Base-by-base conservation (phyloP, 441 rosid genomes). In the Jatropha multifida region DNA sequence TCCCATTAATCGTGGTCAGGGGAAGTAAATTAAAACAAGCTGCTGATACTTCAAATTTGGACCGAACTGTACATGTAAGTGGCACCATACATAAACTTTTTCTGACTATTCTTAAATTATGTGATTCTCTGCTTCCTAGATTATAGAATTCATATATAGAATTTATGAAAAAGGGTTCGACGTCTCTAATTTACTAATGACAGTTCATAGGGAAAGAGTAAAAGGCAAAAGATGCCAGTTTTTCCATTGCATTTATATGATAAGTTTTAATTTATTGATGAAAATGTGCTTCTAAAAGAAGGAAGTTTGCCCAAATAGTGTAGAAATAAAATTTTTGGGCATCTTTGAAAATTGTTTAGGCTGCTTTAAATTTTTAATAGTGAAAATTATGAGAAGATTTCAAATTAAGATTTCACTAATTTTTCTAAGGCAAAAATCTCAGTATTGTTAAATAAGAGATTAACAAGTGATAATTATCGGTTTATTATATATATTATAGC, bases 1-100 rank as follows among this genome's bases (percentile, higher is more conserved):
- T 70, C 52, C 64, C 23, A 74, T 69, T 41, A 71, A 37, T 63
- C 15, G 26, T 26, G 44, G 65, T 37, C 9, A 68, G 26, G 37
- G 65, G 17, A 13, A 68, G 26, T 44, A 71, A 52, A 40, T 65
- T 44, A 23, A 40, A 71, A 40, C 32, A 27, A 9, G 10, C 4
- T n/a, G n/a, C 61, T 23, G 56, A 4, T 52, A 15, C 56, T 69
- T 51, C 8, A 15, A 37, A 51, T 14, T 71, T 59, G 13, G 65
- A 71, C 41, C 20, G 27, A 8, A 71, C 2, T 8, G 58, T 13
- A 40, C n/a, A 42, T 37, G 10, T 11, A 37, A 40, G 42, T 2
- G 49, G 56, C 42, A 9, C 4, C 37, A 26, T 18, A 59, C 23
- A 23, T 23, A 23, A 23, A 23, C 23, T 23, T 23, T 23, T 23